Conservation (phyloP, 805 yeast genomes). For the Debaryomyces prosopidis region DNA sequence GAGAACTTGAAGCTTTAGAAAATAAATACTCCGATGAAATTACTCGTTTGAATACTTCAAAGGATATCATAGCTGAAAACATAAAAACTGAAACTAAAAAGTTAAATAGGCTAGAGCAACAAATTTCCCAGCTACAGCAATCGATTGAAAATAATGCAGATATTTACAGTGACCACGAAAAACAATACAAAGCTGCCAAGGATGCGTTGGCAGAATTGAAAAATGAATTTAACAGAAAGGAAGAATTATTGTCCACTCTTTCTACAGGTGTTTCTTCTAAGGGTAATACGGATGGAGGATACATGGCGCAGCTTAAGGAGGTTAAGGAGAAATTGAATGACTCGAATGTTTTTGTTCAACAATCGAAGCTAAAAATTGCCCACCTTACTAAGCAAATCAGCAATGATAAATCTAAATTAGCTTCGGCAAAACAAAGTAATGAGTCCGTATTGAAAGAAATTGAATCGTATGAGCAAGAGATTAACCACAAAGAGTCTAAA, state of each 20-base stretch:
- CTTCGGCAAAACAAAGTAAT: constrained; percentile 53
- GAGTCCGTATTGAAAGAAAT: constrained; percentile 43
- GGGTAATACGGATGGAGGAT: constrained; percentile 77
- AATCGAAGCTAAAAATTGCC: constrained; percentile 55
- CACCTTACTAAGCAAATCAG: constrained; percentile 56
- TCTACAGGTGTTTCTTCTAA: constrained; percentile 88
- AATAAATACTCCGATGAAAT: constrained; percentile 57
- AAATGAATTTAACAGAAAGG: constrained; percentile 54
- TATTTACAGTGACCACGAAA: constrained; percentile 42
- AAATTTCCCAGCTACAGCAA: constrained; percentile 31
- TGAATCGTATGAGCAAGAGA: constrained; percentile 38
- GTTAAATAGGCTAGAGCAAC: constrained; percentile 29
- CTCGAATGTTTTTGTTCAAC: constrained; percentile 56
- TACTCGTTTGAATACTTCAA: constrained; percentile 67
- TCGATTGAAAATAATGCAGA: constrained; percentile 36
- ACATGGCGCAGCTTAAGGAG: constrained; percentile 65
- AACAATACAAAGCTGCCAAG: constrained; percentile 46
- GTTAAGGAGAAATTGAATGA: constrained; percentile 57
- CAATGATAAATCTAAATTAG: constrained; percentile 49
- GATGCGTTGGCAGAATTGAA: constrained; percentile 46
- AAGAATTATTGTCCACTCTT: constrained; percentile 77
- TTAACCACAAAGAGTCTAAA: constrained; percentile 38
- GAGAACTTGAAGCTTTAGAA: constrained; percentile 60
- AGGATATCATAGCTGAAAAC: constrained; percentile 58
- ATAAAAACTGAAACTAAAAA: constrained; percentile 52